A percentile compares a stretch with the other conserved stretches of the same genome.
Conservation (phyloP, 441 rosid genomes). For the Euphorbia celastroides region DNA sequence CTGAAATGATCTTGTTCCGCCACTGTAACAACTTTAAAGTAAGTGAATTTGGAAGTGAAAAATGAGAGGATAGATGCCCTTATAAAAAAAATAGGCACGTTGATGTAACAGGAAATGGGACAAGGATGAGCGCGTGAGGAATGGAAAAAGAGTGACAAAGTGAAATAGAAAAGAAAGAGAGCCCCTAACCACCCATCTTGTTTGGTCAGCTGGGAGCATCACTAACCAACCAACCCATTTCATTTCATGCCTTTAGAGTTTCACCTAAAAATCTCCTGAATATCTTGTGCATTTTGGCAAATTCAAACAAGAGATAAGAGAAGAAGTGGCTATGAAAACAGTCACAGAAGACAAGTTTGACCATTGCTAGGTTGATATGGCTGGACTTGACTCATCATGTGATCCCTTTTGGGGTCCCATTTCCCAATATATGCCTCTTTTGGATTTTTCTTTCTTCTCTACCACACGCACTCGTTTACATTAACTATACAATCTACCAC, state of each 20-base stretch:
- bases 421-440: slow-evolving; percentile 4
- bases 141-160: not conserved
- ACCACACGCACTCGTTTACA: too few species aligned
- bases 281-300: too few species aligned
- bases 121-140: slow-evolving; percentile 4
- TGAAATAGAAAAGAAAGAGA: too few species aligned
- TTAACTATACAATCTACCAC: not conserved
- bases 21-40: too few species aligned
- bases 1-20: too few species aligned
- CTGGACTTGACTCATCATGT: slow-evolving; percentile 35
- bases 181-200: slow-evolving; percentile 29
- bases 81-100: too few species aligned
- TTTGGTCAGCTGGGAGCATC: slow-evolving; percentile 26
- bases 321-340: not conserved
- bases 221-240: slow-evolving; percentile 4
- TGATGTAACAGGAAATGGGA: too few species aligned
- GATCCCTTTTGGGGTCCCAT: slow-evolving; percentile 26
- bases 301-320: not conserved
- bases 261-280: not conserved
- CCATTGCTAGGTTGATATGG: slow-evolving; percentile 20
- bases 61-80: too few species aligned
- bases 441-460: not conserved
- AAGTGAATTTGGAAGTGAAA: too few species aligned
- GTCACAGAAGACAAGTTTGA: not conserved
- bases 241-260: not conserved